phyloP scores from a whole-genome alignment of 148 eudicot species.

The Talinum fruticosum region DNA sequence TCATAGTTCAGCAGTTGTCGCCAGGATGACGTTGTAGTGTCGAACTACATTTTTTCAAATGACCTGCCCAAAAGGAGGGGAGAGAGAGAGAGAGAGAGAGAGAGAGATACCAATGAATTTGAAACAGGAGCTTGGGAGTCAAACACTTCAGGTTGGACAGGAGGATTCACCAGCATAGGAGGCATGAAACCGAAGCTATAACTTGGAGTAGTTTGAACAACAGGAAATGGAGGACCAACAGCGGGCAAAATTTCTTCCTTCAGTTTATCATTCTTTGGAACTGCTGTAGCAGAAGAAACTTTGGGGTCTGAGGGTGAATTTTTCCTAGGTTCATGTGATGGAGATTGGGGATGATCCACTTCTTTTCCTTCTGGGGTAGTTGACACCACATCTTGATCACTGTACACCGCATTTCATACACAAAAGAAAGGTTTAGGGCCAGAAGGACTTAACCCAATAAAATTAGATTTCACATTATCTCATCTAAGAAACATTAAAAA shows the following conservation, averaged over 20 bases:
- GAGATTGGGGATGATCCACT: conserved; percentile 29
- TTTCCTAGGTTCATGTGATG: conserved; percentile 25
- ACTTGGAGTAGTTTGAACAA: conserved; percentile 43
- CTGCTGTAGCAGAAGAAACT: conserved; percentile 22
- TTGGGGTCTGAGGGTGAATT: conserved; percentile 24
- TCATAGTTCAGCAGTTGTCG: neutral
- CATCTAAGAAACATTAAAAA: neutral
- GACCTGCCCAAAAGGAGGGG: neutral
- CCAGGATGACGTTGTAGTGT: neutral
- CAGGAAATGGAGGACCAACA: conserved; percentile 47
- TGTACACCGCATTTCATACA: conserved; percentile 31
- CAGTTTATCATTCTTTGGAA: conserved; percentile 35
- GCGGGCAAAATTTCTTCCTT: conserved; percentile 42
- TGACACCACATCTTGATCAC: conserved; percentile 36
- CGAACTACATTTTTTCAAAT: neutral
- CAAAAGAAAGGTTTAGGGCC: neutral
- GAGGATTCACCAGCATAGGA: conserved; percentile 43
- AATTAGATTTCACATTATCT: neutral
- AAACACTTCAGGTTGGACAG: conserved; percentile 41
- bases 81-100: neutral
- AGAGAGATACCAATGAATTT: conserved; percentile 27
- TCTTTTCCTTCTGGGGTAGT: conserved; percentile 29
- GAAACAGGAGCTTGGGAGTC: conserved; percentile 47
- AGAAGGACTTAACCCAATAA: neutral
- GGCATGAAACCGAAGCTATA: conserved; percentile 50